phyloP scores from a whole-genome alignment of 2,329 filamentous ascomycete species.

The Botryosphaeria agaves region DNA sequence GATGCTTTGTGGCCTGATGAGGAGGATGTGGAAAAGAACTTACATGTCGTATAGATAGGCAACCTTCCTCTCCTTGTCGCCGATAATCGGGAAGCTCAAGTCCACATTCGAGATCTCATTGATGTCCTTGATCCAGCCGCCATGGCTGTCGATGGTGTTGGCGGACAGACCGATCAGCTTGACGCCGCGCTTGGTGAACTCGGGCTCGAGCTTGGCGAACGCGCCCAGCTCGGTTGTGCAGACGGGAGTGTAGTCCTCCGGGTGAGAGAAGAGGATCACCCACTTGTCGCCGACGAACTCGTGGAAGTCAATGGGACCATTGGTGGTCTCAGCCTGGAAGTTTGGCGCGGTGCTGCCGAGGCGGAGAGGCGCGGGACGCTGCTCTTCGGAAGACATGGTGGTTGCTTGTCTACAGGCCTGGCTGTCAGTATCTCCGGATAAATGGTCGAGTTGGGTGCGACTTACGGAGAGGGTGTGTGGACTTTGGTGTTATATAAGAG shows the following conservation, averaged over 20 bases:
- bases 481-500: too few species aligned
- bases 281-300: constrained; percentile 53
- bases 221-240: constrained; percentile 47
- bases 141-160: constrained; percentile 33
- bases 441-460: too few species aligned
- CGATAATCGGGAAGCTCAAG: constrained; percentile 34
- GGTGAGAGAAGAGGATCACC: constrained; percentile 56
- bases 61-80: constrained; percentile 34
- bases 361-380: constrained; percentile 31
- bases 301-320: constrained; percentile 52
- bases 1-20: too few species aligned
- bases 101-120: constrained; percentile 30
- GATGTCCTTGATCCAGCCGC: constrained; percentile 35
- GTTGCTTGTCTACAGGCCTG: background rate
- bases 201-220: constrained; percentile 45
- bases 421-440: background rate
- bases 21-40: too few species aligned
- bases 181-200: constrained; percentile 43
- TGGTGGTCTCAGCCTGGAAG: constrained; percentile 51
- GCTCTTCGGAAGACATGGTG: constrained; percentile 5
- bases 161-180: constrained; percentile 42
- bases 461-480: too few species aligned
- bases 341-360: constrained; percentile 50
- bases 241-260: constrained; percentile 41
- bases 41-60: constrained; percentile 34